These are phyloP conservation scores for Pulveroboletus sp. DNA, from an alignment of 768 basidiomycete species.

Conservation along the genomic window DNA sequence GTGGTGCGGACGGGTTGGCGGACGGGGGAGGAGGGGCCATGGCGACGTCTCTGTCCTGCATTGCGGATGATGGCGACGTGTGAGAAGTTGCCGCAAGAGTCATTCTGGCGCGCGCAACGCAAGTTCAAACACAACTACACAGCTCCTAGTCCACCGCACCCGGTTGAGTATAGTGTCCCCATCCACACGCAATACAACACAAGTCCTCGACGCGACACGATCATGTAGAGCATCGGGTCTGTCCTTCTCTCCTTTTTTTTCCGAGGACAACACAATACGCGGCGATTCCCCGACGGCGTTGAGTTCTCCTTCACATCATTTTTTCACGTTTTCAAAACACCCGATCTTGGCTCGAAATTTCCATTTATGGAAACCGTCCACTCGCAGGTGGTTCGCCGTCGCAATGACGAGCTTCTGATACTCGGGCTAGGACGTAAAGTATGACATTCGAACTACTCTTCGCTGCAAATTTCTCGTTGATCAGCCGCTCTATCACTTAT, in stretches of 20 bases:
- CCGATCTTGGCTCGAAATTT: conserved; percentile 21
- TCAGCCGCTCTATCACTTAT: no score
- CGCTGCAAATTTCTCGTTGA: not conserved
- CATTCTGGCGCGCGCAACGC: conserved; percentile 27
- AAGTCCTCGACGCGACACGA: not conserved
- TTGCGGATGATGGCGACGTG: conserved; percentile 30
- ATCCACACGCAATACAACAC: not conserved
- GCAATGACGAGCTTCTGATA: not conserved
- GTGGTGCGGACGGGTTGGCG: conserved; percentile 26
- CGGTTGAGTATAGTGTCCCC: no score
- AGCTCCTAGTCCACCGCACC: conserved; percentile 16
- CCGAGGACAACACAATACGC: conserved; percentile 2
- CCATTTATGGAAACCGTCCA: conserved; percentile 22
- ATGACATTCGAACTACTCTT: not conserved
- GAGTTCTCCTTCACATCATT: conserved; percentile 19
- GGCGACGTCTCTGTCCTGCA: conserved; percentile 47
- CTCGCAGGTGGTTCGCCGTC: no score
- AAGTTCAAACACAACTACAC: conserved; percentile 35
- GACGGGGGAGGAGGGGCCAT: conserved; percentile 47
- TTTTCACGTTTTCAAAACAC: conserved; percentile 20
- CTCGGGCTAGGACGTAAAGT: no score
- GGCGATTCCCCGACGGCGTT: conserved; percentile 15
- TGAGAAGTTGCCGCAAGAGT: conserved; percentile 21
- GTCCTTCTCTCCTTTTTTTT: not conserved
- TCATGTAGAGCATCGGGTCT: not conserved